phyloP scores from a whole-genome alignment of 352 stramenopile species.

The Globisporangium okanoganense region DNA sequence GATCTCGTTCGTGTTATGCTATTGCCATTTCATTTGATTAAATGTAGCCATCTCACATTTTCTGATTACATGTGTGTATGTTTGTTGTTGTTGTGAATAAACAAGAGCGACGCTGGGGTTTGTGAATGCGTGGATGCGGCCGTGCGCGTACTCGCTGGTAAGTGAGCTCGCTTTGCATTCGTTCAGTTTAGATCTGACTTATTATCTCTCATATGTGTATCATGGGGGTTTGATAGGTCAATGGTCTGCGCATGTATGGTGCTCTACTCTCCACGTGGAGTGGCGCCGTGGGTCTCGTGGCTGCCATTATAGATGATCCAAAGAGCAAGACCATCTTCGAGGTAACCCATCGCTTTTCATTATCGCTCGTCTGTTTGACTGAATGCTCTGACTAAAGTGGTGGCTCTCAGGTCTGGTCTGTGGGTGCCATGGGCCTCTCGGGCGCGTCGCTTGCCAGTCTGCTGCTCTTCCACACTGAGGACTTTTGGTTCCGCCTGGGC shows the following conservation, averaged over 20 bases:
- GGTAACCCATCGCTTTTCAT: conserved; percentile 18
- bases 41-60: background rate
- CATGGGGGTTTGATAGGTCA: conserved; percentile 28
- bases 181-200: background rate
- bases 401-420: conserved; percentile 38
- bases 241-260: conserved; percentile 42
- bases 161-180: background rate
- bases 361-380: background rate
- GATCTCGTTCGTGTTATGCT: conserved; percentile 22
- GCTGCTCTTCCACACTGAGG: conserved; percentile 43
- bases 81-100: conserved; percentile 2
- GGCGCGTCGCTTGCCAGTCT: conserved; percentile 30
- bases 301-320: conserved; percentile 40
- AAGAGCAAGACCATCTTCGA: conserved; percentile 34
- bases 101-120: conserved; percentile 19
- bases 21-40: background rate
- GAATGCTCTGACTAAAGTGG: background rate
- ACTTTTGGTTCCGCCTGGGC: conserved; percentile 45
- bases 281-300: conserved; percentile 29
- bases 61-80: background rate
- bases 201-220: too few relatives aligned
- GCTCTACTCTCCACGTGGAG: conserved; percentile 40
- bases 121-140: conserved; percentile 42
- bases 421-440: conserved; percentile 49
- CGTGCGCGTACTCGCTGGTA: conserved; percentile 44